Evolutionary conservation across 164 flowering plant species (phyloP), one percentile per base, ranked within the genome.

Genomic region (Vitis riparia): DNA sequence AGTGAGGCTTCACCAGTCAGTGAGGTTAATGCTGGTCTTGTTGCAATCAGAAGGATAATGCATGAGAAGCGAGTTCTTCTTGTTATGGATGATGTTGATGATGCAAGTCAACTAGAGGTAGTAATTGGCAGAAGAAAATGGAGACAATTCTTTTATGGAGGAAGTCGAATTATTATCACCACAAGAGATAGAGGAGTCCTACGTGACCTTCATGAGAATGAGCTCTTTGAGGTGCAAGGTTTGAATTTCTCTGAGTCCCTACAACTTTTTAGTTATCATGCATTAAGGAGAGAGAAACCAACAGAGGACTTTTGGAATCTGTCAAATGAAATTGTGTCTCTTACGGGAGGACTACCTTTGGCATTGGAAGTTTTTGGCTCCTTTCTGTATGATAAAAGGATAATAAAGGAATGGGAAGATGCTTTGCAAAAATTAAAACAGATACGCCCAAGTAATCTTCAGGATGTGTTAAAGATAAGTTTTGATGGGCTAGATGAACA

Each of bases 281-380:
- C 78, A 14, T 52, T 79, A 44, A 53, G 83, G 62, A 78, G 75
- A 17, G 68, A 64, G 4, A 65, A 75, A 44, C 82, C 85, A 0
- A 3, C 68, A 13, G 66, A 73, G 1, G 10, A 27, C 3, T 71
- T 72, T 47, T 6, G 56, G 48, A 5, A 69, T n/a, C 60, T 80
- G 30, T 75, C 88, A 12, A 47, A 76, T 52, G 55, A 73, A 59
- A 59, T 84, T 44, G 77, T 82, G 15, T 32, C 70, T 4, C 67
- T 63, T n/a, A 68, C 82, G 2, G 84, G 85, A 57, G 73, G 81
- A n/a, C 68, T 80, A 2, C 85, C 88, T 9, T 69, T 84, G 75
- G 85, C 88, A 59, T n/a, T 84, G 52, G 85, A 84, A 77, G 82
- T 84, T 1, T 64, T 82, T 70, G 88, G 84, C 51, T 71, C 81